Conservation (phyloP, 164 flowering plant species). For the Nelumbo lutea region DNA sequence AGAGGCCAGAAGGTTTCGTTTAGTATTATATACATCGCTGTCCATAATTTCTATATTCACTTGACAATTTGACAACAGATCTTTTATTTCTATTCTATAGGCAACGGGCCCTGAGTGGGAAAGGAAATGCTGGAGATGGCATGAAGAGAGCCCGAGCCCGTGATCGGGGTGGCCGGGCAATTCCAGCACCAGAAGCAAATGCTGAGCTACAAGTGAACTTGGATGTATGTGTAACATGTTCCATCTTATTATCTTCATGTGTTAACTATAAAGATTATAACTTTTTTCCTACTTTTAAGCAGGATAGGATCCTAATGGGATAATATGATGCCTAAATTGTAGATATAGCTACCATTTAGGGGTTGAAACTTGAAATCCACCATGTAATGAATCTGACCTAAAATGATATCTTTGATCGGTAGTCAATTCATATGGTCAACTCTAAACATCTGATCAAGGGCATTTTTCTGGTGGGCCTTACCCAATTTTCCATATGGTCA, state of each 20-base stretch:
- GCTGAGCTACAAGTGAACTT: conserved; percentile 79
- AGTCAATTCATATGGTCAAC: neutral
- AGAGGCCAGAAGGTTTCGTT: conserved; percentile 62
- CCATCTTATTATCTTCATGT: neutral
- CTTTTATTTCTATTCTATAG: conserved; percentile 20
- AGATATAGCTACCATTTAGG: too few species aligned
- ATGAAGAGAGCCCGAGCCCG: conserved; percentile 44
- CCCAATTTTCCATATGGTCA: too few species aligned
- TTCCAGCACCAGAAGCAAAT: conserved; percentile 94
- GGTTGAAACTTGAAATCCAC: neutral
- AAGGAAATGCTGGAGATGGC: conserved; percentile 45
- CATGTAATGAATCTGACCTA: neutral
- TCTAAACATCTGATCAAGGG: neutral
- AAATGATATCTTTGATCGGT: neutral
- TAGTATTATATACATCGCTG: neutral
- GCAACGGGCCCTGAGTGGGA: conserved; percentile 52
- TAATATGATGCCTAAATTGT: too few species aligned
- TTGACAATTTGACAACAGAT: neutral
- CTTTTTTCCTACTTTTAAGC: too few species aligned
- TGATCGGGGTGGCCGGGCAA: conserved; percentile 56
- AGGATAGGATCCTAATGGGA: too few species aligned
- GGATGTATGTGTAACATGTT: conserved; percentile 50
- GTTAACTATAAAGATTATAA: too few species aligned
- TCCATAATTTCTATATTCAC: neutral
- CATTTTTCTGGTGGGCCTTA: too few species aligned